Evolutionary conservation across 495 filamentous ascomycete species (phyloP), one percentile per base, ranked within the genome.

Genomic region (Aspergillus avenaceus): DNA sequence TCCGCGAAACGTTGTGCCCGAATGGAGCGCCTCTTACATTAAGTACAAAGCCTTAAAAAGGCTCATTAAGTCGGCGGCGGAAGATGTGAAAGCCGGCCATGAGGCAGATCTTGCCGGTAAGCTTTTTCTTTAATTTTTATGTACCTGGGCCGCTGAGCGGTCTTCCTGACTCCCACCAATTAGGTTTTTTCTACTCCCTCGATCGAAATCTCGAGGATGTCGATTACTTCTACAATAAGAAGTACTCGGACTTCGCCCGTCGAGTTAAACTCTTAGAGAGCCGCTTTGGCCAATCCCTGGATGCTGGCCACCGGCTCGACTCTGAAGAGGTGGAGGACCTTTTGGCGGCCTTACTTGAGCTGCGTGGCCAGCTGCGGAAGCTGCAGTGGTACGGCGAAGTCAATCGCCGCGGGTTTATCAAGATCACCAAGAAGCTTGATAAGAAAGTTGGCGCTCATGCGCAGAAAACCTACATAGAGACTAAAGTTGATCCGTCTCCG

Each of bases 331-430:
- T 81, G 22, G 88, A 93, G 60, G 93, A 98, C 64, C 78, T 97
- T 32, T 85, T 92, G 72, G 87, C 84, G 29, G 88, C 91, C 28
- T 75, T 97, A 42, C 78, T 97, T 24, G 93, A 97, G 61, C 77
- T 97, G 43, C 79, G 93, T 36, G 84, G 84, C 41, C 87, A 93
- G 52, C 67, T 97, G 49, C 80, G 92, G 36, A 97, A 97, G 54
- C 75, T 98, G 51, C 87, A 95, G 68, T 97, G 91, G 91, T 97
- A 96, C 54, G 95, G 90, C 23, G 93, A 97, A 71, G 91, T 97
- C 56, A 98, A 98, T 61, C 80, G 91, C 28, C 80, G 88, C 50
- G 93, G 93, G 0, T 98, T 98, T 59, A 78, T 95, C 58, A 98
- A 98, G 71, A 97, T 98, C 67, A 92, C 91, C 18, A 98, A 97